Evolutionary conservation across 2,329 filamentous ascomycete genomes (phyloP).

Genomic region (Fusarium cicatricum): DNA sequence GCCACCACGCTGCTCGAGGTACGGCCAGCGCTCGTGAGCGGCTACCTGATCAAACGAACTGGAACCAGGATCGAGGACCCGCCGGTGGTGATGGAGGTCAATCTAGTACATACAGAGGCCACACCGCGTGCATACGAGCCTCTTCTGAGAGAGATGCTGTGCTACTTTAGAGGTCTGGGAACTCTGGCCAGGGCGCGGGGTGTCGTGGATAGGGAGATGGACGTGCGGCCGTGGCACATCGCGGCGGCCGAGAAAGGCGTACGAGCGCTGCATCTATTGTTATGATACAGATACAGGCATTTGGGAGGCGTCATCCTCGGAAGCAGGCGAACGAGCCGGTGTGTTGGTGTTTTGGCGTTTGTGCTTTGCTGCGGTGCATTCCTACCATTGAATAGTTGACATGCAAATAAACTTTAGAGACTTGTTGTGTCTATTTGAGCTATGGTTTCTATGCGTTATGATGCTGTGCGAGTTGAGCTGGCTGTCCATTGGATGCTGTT

Average conservation of each 20-base stretch:
- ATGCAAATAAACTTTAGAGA: slow-evolving; percentile 11
- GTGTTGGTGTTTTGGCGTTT: slow-evolving; percentile 30
- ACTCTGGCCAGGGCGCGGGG: slow-evolving; percentile 74
- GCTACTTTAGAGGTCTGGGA: slow-evolving; percentile 72
- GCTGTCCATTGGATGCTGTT: neutral
- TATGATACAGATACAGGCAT: slow-evolving; percentile 55
- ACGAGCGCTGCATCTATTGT: slow-evolving; percentile 68
- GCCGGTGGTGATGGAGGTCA: slow-evolving; percentile 69
- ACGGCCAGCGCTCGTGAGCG: slow-evolving; percentile 67
- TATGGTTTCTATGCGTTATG: too few species aligned
- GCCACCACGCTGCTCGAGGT: slow-evolving; percentile 63
- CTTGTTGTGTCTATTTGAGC: neutral
- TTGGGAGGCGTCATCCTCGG: slow-evolving; percentile 26
- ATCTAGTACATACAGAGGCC: slow-evolving; percentile 66
- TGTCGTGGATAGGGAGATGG: slow-evolving; percentile 64
- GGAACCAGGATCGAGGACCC: slow-evolving; percentile 64
- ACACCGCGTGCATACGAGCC: slow-evolving; percentile 65
- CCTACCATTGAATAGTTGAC: slow-evolving; percentile 17
- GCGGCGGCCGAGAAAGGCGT: slow-evolving; percentile 75
- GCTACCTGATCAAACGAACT: slow-evolving; percentile 71
- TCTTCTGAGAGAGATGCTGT: slow-evolving; percentile 74
- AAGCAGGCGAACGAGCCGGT: slow-evolving; percentile 2
- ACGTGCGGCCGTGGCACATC: slow-evolving; percentile 81
- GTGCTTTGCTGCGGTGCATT: slow-evolving; percentile 15
- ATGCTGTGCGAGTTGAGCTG: neutral